Conservation (phyloP, 2,329 filamentous ascomycete genomes). For the Dactylellina cionopaga region DNA sequence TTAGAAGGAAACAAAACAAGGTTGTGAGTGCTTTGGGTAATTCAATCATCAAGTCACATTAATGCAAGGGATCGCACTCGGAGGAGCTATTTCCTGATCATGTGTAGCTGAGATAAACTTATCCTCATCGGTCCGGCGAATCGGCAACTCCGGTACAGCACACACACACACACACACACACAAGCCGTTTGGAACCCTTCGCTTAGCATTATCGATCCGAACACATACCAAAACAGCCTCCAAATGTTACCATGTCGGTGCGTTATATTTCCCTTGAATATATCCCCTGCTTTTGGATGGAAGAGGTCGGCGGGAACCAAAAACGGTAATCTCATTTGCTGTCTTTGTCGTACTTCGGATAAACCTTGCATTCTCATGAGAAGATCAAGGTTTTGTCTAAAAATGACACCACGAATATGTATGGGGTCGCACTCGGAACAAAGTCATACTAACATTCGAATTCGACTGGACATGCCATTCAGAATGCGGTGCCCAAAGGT, state of each 20-base stretch:
- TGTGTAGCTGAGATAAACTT: constrained; percentile 10
- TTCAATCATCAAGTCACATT: not conserved
- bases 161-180: not conserved
- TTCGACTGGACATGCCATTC: not conserved
- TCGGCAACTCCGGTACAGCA: constrained; percentile 31
- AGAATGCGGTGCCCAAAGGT: not conserved
- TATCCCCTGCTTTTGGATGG: constrained; percentile 25
- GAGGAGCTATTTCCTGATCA: not conserved
- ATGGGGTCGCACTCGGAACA: constrained; percentile 13
- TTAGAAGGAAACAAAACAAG: not conserved
- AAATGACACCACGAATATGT: constrained; percentile 1
- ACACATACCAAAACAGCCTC: constrained; percentile 16
- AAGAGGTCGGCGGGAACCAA: constrained; percentile 20
- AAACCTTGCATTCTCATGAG: too few species aligned
- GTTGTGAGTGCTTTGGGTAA: too few species aligned
- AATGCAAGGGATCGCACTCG: constrained; percentile 31
- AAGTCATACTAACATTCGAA: not conserved
- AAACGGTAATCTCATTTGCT: constrained; percentile 16
- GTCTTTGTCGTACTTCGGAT: constrained; percentile 23
- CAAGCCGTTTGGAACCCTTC: too few species aligned
- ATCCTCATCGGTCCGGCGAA: constrained; percentile 30
- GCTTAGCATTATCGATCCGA: too few species aligned
- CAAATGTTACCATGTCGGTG: not conserved
- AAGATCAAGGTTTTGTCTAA: not conserved
- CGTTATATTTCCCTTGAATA: constrained; percentile 9